Evolutionary conservation across 208 protist genomes (phyloP).

Genomic region (Porcisia deanei): DNA sequence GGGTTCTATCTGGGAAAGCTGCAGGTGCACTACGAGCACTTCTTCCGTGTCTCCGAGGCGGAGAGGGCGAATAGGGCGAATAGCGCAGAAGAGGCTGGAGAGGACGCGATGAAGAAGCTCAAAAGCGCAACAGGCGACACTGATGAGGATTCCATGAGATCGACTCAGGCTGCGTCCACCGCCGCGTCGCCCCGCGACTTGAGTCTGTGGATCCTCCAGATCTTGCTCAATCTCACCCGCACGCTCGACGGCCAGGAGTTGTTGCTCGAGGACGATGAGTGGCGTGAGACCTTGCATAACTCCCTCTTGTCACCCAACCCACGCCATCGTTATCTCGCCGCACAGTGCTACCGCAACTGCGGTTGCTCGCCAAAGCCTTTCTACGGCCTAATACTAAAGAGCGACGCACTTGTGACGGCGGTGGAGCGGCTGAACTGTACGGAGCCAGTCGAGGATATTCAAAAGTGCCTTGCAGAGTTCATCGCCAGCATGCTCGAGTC

Average conservation of each 20-base stretch:
- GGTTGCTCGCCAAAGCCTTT: constrained; percentile 42
- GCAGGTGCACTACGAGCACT: constrained; percentile 54
- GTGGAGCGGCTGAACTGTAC: constrained; percentile 47
- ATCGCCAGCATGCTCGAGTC: constrained; percentile 60
- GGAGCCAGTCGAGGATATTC: constrained; percentile 45
- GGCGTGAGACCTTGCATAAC: constrained; percentile 44
- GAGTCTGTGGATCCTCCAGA: constrained; percentile 74
- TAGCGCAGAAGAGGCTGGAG: not conserved
- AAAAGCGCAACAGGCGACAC: not conserved
- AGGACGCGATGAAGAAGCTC: constrained; percentile 6
- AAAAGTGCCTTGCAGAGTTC: constrained; percentile 67
- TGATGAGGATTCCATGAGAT: not conserved
- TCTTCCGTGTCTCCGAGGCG: constrained; percentile 20
- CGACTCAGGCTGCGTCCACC: not conserved
- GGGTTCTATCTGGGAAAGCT: constrained; percentile 84
- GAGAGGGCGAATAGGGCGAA: not conserved
- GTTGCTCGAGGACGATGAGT: constrained; percentile 78
- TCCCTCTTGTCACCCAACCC: constrained; percentile 41
- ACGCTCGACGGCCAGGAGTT: constrained; percentile 65
- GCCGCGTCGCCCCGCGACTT: constrained; percentile 47
- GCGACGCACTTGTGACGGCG: constrained; percentile 40
- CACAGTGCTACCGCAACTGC: constrained; percentile 84
- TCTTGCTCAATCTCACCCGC: constrained; percentile 83
- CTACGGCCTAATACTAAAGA: constrained; percentile 50
- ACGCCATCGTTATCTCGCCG: constrained; percentile 64